phyloP scores from a whole-genome alignment of 495 filamentous ascomycete species.

The Xylaria castorea region DNA sequence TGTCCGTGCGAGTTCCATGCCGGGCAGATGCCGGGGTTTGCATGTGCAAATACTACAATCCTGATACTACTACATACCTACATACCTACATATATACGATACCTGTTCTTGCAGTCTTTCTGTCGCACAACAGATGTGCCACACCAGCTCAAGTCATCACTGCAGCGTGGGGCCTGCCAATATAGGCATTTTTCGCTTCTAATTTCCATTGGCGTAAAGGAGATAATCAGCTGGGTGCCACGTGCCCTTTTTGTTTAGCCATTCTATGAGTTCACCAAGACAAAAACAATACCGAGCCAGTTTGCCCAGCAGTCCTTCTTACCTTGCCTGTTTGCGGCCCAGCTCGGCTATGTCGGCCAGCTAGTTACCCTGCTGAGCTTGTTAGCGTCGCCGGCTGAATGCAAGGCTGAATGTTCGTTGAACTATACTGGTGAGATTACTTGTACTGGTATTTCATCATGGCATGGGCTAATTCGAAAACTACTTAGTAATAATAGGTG shows the following conservation, averaged over 20 bases:
- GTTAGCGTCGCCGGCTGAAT: slow-evolving; percentile 13
- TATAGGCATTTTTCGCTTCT: not conserved
- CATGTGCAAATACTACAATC: not conserved
- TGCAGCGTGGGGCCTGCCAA: not conserved
- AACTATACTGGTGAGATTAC: not conserved
- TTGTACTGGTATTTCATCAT: not conserved
- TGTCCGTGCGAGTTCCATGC: not conserved
- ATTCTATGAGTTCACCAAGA: not conserved
- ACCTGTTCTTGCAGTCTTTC: not conserved
- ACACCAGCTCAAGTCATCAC: not conserved
- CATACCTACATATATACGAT: not conserved
- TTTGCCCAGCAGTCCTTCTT: not conserved
- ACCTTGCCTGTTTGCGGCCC: not conserved
- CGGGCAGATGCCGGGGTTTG: not conserved
- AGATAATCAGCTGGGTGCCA: not conserved
- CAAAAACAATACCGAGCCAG: slow-evolving; percentile 3
- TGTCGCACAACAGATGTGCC: not conserved
- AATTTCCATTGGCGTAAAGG: not conserved
- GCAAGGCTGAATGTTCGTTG: slow-evolving; percentile 22
- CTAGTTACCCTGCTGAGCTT: not conserved
- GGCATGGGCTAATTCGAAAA: not conserved
- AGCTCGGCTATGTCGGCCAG: slow-evolving; percentile 12
- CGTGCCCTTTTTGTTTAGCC: not conserved
- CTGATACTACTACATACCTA: not conserved
- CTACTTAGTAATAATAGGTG: not conserved